Evolutionary conservation across 2,329 filamentous ascomycete genomes (phyloP).

Genomic region (Clonostachys rosea): DNA sequence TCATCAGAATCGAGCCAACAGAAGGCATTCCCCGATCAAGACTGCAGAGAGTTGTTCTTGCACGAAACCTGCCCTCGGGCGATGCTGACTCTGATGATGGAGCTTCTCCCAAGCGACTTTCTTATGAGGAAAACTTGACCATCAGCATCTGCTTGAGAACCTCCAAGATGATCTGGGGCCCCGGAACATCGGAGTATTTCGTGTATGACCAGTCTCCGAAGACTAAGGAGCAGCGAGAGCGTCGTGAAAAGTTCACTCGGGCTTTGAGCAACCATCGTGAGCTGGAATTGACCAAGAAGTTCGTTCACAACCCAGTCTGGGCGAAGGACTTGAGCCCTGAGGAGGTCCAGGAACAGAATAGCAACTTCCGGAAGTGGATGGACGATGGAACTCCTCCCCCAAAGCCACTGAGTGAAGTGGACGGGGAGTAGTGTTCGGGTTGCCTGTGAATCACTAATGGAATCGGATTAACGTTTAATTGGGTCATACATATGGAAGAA

Average conservation of each 20-base stretch:
- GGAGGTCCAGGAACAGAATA: conserved; percentile 70
- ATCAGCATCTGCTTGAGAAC: conserved; percentile 74
- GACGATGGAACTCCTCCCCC: conserved; percentile 39
- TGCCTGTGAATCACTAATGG: conserved; percentile 11
- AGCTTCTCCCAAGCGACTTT: conserved; percentile 53
- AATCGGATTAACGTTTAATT: conserved; percentile 9
- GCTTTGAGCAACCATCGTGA: conserved; percentile 57
- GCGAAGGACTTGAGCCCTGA: conserved; percentile 76
- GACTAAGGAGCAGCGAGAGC: conserved; percentile 58
- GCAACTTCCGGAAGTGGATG: conserved; percentile 52
- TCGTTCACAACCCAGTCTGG: conserved; percentile 77
- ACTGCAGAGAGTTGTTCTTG: conserved; percentile 64
- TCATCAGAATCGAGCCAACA: conserved; percentile 82
- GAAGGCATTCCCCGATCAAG: conserved; percentile 66
- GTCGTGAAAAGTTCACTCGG: conserved; percentile 46
- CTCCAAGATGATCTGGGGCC: conserved; percentile 74
- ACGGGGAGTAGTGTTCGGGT: too few species aligned
- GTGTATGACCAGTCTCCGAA: conserved; percentile 67
- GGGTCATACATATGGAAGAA: background rate
- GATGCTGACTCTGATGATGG: conserved; percentile 62
- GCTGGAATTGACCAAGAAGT: conserved; percentile 69
- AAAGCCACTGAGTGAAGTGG: conserved; percentile 21
- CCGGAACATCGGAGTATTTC: conserved; percentile 65
- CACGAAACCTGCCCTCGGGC: conserved; percentile 62
- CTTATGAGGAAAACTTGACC: conserved; percentile 63